Evolutionary conservation across 257 asterid genomes (phyloP).

Genomic region (Jaltomata sinuosa): DNA sequence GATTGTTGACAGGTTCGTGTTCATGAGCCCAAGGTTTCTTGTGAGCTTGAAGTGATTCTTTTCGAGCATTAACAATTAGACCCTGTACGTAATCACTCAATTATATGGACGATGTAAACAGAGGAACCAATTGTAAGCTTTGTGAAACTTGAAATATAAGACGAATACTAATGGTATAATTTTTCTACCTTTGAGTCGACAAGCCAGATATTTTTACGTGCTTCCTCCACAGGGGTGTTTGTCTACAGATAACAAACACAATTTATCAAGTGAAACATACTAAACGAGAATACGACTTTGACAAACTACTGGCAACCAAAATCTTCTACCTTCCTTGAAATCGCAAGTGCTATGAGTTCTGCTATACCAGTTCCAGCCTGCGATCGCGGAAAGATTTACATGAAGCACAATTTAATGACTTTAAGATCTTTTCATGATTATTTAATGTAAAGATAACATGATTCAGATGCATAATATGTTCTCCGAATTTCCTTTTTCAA

Average conservation of each 20-base stretch:
- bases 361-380: conserved; percentile 99
- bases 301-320: background rate
- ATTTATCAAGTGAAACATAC: background rate
- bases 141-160: background rate
- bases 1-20: conserved; percentile 55
- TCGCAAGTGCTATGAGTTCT: conserved; percentile 90
- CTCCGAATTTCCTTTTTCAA: no score
- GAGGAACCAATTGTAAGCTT: background rate
- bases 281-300: background rate
- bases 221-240: conserved; percentile 44
- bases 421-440: background rate
- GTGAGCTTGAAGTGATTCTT: conserved; percentile 83
- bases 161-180: background rate
- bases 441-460: background rate
- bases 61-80: conserved; percentile 62
- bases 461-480: background rate
- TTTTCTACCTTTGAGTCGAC: conserved; percentile 84
- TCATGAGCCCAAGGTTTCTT: conserved; percentile 97
- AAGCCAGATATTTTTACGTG: conserved; percentile 83
- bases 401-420: background rate
- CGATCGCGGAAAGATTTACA: conserved; percentile 10
- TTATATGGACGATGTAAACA: background rate
- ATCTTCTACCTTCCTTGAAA: conserved; percentile 57
- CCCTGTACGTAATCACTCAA: conserved; percentile 39
- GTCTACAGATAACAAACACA: conserved; percentile 23